These are phyloP conservation scores for Prunus persica DNA, from an alignment of 306 rosid species.

Conservation along the genomic window Prunus_persica_NCBIv2 NC_034016.1:19336501-19337000, in stretches of 20 bases:
- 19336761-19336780: conserved; percentile 92
- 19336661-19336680: not conserved
- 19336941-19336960: not conserved
- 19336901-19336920: not conserved
- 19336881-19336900: conserved; percentile 20
- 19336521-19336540: conserved; percentile 45
- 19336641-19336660: conserved; percentile 21
- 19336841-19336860: conserved; percentile 95
- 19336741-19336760: conserved; percentile 91
- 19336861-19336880: conserved; percentile 98
- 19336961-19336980: conserved; percentile 1
- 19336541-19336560: conserved; percentile 16
- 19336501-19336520: conserved; percentile 98
- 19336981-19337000: not conserved
- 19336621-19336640: conserved; percentile 1
- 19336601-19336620: not conserved
- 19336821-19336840: conserved; percentile 71
- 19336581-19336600: too few species aligned
- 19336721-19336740: conserved; percentile 99
- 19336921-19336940: not conserved
- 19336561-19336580: not conserved
- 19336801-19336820: conserved; percentile 92
- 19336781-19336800: conserved; percentile 79
- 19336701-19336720: conserved; percentile 96
- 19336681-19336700: conserved; percentile 3